Conservation (phyloP, 352 stramenopile species). For the Phytophthora sojae region DNA sequence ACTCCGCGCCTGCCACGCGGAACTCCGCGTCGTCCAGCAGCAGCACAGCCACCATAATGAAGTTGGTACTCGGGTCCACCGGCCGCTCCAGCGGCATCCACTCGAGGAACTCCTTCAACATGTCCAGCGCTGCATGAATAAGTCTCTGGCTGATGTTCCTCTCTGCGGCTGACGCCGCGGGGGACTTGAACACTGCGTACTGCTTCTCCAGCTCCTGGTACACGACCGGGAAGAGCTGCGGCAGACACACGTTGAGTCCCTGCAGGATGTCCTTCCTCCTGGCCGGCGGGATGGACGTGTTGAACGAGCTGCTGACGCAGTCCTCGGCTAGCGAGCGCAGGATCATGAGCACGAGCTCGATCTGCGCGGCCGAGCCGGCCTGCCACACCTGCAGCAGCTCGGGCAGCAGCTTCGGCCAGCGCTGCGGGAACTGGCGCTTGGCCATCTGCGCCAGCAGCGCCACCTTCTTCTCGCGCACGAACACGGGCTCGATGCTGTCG, state of each 20-base stretch:
- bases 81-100: slow-evolving; percentile 81
- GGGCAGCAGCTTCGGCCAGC: slow-evolving; percentile 72
- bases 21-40: slow-evolving; percentile 67
- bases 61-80: slow-evolving; percentile 60
- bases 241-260: slow-evolving; percentile 75
- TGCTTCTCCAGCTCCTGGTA: slow-evolving; percentile 83
- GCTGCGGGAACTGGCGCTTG: slow-evolving; percentile 87
- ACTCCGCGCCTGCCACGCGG: slow-evolving; percentile 65
- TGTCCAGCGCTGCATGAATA: slow-evolving; percentile 67
- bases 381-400: slow-evolving; percentile 75
- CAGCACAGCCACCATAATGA: slow-evolving; percentile 68
- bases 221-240: slow-evolving; percentile 70
- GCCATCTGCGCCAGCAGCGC: slow-evolving; percentile 73
- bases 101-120: slow-evolving; percentile 86
- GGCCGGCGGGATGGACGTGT: slow-evolving; percentile 75
- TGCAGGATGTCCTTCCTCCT: slow-evolving; percentile 84
- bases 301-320: slow-evolving; percentile 83
- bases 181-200: slow-evolving; percentile 57
- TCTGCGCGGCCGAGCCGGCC: slow-evolving; percentile 45
- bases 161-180: slow-evolving; percentile 17
- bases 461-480: slow-evolving; percentile 84
- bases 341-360: slow-evolving; percentile 79
- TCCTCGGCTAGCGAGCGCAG: slow-evolving; percentile 80
- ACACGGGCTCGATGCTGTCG: slow-evolving; percentile 61
- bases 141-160: slow-evolving; percentile 55